phyloP scores from a whole-genome alignment of 352 stramenopile genomes.

The Thalassiosira oceanica region DNA sequence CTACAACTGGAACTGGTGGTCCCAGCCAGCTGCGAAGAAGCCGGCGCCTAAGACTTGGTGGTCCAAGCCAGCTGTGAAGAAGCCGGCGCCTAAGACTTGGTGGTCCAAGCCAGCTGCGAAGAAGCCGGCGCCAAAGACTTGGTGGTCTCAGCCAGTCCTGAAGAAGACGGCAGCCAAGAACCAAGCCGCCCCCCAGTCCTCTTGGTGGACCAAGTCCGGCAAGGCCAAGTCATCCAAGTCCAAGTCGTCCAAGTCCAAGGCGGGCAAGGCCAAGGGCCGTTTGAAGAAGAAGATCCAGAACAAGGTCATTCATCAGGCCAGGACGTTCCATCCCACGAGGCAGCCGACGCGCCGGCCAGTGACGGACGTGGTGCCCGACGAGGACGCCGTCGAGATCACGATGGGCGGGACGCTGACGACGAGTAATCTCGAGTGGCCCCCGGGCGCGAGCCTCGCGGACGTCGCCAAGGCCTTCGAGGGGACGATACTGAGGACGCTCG shows the following conservation, averaged over 20 bases:
- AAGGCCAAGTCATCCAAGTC: constrained; percentile 2
- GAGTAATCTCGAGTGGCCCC: constrained; percentile 9
- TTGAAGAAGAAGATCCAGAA: neutral
- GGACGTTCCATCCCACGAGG: neutral
- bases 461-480: constrained; percentile 28
- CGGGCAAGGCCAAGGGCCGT: neutral
- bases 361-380: neutral
- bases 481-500: constrained; percentile 26
- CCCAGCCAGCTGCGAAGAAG: constrained; percentile 2
- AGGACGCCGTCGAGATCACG: constrained; percentile 16
- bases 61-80: neutral
- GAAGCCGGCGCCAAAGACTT: constrained; percentile 10
- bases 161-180: too few relatives aligned
- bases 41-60: constrained; percentile 1
- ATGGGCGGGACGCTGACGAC: constrained; percentile 34
- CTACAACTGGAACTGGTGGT: too few relatives aligned
- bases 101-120: neutral
- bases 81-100: constrained; percentile 2
- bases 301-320: neutral
- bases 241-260: constrained; percentile 18
- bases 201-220: too few relatives aligned
- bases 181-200: too few relatives aligned
- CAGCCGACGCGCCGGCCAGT: constrained; percentile 2
- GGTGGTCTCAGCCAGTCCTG: neutral
- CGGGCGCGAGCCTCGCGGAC: neutral